phyloP scores from a whole-genome alignment of 768 basidiomycete species.

The Termitomyces sp. region DNA sequence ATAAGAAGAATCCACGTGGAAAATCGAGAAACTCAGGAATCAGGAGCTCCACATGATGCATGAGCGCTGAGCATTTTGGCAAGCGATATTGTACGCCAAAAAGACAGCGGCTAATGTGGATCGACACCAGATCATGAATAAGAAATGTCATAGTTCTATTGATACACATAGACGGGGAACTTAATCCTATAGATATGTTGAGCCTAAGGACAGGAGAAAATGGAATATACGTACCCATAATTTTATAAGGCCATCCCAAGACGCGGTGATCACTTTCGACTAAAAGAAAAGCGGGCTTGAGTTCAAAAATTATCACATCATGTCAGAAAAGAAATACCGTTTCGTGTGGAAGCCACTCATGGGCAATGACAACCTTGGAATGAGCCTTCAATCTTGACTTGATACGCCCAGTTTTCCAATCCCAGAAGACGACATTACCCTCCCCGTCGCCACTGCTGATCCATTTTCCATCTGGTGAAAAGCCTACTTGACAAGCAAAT shows the following conservation, averaged over 20 bases:
- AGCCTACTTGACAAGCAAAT: constrained; percentile 95
- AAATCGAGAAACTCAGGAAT: not conserved
- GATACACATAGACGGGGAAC: constrained; percentile 8
- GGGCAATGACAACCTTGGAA: constrained; percentile 94
- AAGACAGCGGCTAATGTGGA: not conserved
- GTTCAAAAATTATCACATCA: constrained; percentile 14
- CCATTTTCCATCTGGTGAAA: constrained; percentile 98
- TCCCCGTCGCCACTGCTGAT: constrained; percentile 94
- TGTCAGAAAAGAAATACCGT: constrained; percentile 65
- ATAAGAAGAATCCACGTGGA: not conserved
- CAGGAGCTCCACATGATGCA: no score
- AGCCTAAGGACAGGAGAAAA: constrained; percentile 9
- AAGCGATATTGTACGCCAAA: not conserved
- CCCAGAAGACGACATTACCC: constrained; percentile 98
- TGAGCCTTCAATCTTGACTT: constrained; percentile 88
- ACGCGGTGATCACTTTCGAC: constrained; percentile 96
- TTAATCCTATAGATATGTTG: constrained; percentile 30
- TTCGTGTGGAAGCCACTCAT: constrained; percentile 98
- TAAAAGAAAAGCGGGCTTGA: constrained; percentile 25
- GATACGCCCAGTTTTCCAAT: constrained; percentile 98
- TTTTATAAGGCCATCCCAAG: constrained; percentile 98
- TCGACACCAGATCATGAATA: not conserved
- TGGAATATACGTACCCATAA: constrained; percentile 69
- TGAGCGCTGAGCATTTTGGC: not conserved
- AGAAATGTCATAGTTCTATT: constrained; percentile 9